Evolutionary conservation across 1,284 basidiomycete species (phyloP).

Genomic region (Sphaerobolus stellatus): DNA sequence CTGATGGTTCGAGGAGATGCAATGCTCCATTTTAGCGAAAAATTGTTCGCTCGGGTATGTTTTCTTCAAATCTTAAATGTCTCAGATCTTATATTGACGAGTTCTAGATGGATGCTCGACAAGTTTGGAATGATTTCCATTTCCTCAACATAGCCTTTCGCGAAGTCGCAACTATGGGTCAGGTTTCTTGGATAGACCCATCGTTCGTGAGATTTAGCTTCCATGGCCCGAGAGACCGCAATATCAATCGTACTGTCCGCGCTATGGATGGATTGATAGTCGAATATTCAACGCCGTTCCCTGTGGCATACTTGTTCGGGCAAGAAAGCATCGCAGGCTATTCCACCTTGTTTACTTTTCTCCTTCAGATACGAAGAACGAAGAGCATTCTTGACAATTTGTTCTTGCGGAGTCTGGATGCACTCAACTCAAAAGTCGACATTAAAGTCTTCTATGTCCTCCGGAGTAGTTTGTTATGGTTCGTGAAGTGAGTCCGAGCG

Average conservation of each 20-base stretch:
- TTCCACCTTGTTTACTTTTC: slow-evolving; percentile 70
- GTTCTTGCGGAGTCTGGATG: slow-evolving; percentile 51
- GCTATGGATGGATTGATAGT: slow-evolving; percentile 65
- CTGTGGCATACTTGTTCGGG: slow-evolving; percentile 76
- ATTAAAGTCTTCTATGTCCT: slow-evolving; percentile 57
- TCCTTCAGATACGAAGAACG: slow-evolving; percentile 73
- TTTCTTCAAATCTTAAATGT: neutral
- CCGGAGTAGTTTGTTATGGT: slow-evolving; percentile 75
- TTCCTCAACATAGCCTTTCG: slow-evolving; percentile 76
- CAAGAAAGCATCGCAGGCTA: slow-evolving; percentile 60
- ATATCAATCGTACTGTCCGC: slow-evolving; percentile 51
- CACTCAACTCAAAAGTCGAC: too few relatives aligned
- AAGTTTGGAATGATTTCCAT: slow-evolving; percentile 81
- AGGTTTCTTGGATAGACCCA: slow-evolving; percentile 61
- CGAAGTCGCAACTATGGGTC: slow-evolving; percentile 57
- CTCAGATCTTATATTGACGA: neutral
- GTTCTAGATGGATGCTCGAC: slow-evolving; percentile 73
- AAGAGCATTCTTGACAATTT: slow-evolving; percentile 70
- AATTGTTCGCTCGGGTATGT: slow-evolving; percentile 69
- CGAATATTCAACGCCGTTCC: slow-evolving; percentile 81
- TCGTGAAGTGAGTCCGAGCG: slow-evolving; percentile 65
- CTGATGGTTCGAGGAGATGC: slow-evolving; percentile 72
- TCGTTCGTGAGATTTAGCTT: slow-evolving; percentile 74
- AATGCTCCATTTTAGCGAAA: slow-evolving; percentile 69
- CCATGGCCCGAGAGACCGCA: slow-evolving; percentile 43